Evolutionary conservation across 139 green algal species (phyloP), one percentile per base, ranked within the genome.

Genomic region (Closterium sp.): DNA sequence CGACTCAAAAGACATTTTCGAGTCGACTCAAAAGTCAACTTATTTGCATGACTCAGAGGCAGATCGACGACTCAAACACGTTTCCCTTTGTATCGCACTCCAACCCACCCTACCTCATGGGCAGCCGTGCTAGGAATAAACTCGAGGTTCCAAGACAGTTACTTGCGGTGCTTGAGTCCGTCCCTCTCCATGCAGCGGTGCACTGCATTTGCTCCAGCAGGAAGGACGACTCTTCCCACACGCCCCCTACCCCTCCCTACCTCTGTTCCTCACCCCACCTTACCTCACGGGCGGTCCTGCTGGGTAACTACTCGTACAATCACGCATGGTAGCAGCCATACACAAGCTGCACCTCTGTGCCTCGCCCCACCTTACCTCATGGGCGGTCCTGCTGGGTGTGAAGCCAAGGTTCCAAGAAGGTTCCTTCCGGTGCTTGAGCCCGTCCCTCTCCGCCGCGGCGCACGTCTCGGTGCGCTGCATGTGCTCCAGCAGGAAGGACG

Each of bases 191-290:
- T 92, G 97, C 96, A 94, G 97, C 96, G 0, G 96, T 94, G 12
- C 86, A 84, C 95, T 98, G 97, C 89, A 98, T 91, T 19, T 95
- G 93, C 95, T n/a, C n/a, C n/a, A n/a, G n/a, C n/a, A n/a, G n/a
- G n/a, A n/a, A n/a, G n/a, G n/a, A n/a, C n/a, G n/a, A 99, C 88
- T 97, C 96, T 96, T 99, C 98, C 98, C 98, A 99, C 19, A 94
- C 93, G 90, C 98, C 96, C 36, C 97, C 95, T 91, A 99, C 95
- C 34, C 90, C 94, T 1, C 93, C 90, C 10, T 94, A 96, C 64
- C 12, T 28, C 43, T 88, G 84, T 31, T 84, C 89, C 69, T 92
- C 12, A 10, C 96, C 92, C 90, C 95, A 83, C 90, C 94, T 3
- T 35, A 91, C 1, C 28, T 95, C 96, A n/a, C n/a, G n/a, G n/a